phyloP scores from a whole-genome alignment of 768 basidiomycete genomes.

The Pulveroboletus sp. region DNA sequence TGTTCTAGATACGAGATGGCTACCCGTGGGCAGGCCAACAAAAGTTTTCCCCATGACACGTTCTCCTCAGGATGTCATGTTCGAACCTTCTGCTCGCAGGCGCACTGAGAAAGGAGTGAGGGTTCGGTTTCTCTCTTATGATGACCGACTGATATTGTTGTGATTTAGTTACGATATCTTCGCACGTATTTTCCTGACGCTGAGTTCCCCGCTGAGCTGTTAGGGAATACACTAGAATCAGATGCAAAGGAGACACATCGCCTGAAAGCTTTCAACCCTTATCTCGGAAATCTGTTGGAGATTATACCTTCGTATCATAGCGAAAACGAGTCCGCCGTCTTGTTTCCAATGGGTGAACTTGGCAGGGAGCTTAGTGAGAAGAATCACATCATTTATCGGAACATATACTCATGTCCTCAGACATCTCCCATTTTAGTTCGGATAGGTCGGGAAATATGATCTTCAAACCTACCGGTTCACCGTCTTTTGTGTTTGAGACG shows the following conservation, averaged over 20 bases:
- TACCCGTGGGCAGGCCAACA: slow-evolving; percentile 29
- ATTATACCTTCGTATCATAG: slow-evolving; percentile 29
- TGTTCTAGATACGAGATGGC: slow-evolving; percentile 29
- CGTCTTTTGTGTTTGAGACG: slow-evolving; percentile 51
- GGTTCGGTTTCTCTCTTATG: background rate
- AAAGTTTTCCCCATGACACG: slow-evolving; percentile 59
- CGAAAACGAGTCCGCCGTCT: slow-evolving; percentile 32
- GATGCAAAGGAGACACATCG: slow-evolving; percentile 36
- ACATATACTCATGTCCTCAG: slow-evolving; percentile 30
- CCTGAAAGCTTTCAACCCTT: slow-evolving; percentile 52
- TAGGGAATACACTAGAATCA: slow-evolving; percentile 49
- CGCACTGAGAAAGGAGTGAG: slow-evolving; percentile 66
- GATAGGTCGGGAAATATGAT: slow-evolving; percentile 13
- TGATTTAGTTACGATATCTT: slow-evolving; percentile 60
- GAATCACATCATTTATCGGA: background rate
- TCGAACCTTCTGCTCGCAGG: slow-evolving; percentile 37
- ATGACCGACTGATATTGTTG: background rate
- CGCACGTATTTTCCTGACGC: slow-evolving; percentile 68
- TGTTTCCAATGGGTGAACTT: slow-evolving; percentile 63
- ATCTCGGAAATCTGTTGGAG: slow-evolving; percentile 50
- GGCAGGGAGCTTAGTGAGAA: slow-evolving; percentile 57
- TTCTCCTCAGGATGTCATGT: slow-evolving; percentile 28
- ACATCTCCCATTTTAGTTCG: slow-evolving; percentile 42
- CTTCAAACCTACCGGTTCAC: slow-evolving; percentile 34
- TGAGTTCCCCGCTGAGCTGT: slow-evolving; percentile 65